Conservation (phyloP, 2,329 filamentous ascomycete species). For the Neurospora sp. region DNA sequence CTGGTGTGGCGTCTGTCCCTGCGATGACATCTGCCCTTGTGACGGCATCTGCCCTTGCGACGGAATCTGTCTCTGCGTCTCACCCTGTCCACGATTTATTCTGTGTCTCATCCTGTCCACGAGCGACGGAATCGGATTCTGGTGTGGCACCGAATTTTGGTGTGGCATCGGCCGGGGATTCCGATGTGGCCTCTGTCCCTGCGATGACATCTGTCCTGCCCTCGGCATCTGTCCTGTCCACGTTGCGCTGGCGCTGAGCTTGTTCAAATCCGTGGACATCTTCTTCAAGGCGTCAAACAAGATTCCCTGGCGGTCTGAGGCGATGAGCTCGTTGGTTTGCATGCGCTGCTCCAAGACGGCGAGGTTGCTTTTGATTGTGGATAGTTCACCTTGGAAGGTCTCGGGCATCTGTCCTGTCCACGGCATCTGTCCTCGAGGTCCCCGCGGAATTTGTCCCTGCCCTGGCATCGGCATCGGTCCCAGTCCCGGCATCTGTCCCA, state of each 20-base stretch:
- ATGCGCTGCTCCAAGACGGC: conserved; percentile 2
- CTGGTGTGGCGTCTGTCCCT: background rate
- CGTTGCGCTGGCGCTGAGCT: background rate
- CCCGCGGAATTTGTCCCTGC: too few relatives aligned
- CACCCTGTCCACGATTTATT: too few relatives aligned
- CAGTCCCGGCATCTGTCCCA: too few relatives aligned
- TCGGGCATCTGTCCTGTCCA: background rate
- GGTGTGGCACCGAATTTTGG: background rate
- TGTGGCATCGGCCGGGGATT: background rate
- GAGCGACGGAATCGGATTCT: background rate
- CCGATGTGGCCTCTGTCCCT: background rate
- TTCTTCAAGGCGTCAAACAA: conserved; percentile 14
- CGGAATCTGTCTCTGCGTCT: too few relatives aligned
- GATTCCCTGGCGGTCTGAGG: conserved; percentile 13
- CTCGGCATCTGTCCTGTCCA: too few relatives aligned
- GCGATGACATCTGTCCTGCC: too few relatives aligned
- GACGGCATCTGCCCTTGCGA: background rate
- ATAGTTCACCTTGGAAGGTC: background rate
- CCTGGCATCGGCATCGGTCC: too few relatives aligned
- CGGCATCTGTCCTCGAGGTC: too few relatives aligned
- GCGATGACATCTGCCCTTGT: background rate
- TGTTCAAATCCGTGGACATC: conserved; percentile 9
- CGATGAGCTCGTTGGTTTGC: conserved; percentile 7
- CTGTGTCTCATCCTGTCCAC: too few relatives aligned
- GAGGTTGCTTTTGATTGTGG: background rate